Evolutionary conservation across 495 filamentous ascomycete genomes (phyloP), one percentile per base, ranked within the genome.

Genomic region (Hypoxylon perforatum): DNA sequence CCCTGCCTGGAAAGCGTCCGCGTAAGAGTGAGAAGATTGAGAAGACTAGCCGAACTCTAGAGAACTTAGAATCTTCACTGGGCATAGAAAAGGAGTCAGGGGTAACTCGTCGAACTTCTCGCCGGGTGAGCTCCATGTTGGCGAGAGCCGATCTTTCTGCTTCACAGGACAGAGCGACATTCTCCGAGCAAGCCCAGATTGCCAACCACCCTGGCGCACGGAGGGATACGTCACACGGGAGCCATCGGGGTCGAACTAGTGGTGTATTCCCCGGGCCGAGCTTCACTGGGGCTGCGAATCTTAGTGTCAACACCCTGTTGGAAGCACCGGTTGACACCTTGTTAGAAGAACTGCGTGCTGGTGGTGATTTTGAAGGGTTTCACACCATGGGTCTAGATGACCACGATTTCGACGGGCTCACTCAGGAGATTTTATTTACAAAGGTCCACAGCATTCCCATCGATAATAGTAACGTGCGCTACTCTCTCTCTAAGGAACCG

Each of bases 51-150:
- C 84, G 94, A 54, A 88, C 85, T 2, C 57, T 82, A 3, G 80
- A 82, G 46, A 70, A 73, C 25, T 73, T 79, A n/a, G 80, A 79
- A 4, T 87, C 90, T 10, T 86, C 91, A 4, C 77, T 99, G 17
- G 92, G 93, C 53, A 88, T 92, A 21, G 92, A 95, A 51, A 70
- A 75, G 30, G 73, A 75, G 39, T 67, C 72, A 15, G 84, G 87
- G 25, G 86, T 86, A 15, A 87, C 88, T 3, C 81, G 86, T 18
- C 88, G 91, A 74, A 88, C 92, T 41, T 95, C 92, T 11, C 85
- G 95, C 28, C 85, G 95, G 25, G 92, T 98, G 18, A 98, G 95
- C 75, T 97, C 95, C 35, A 81, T 98, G 61, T 85, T 98, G 52
- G 91, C 95, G n/a, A 84, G 94, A 65, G 90, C 93, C 18, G 94